Evolutionary conservation across 2,329 filamentous ascomycete species (phyloP).

Genomic region (Emericellopsis cladophorae): DNA sequence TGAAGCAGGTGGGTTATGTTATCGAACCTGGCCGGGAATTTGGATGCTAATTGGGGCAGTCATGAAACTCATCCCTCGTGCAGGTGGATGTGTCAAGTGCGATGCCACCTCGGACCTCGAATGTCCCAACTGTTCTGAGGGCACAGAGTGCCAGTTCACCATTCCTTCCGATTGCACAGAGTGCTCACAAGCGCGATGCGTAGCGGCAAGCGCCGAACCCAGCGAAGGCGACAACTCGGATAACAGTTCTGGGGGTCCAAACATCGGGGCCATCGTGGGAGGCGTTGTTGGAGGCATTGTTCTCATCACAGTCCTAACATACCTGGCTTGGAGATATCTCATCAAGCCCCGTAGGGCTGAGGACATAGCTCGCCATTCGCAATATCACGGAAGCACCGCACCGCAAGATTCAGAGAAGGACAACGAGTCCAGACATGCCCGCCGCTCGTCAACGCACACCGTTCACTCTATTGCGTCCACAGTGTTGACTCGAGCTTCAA

Average conservation of each 20-base stretch:
- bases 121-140: constrained; percentile 31
- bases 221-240: constrained; percentile 6
- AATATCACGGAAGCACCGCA: constrained; percentile 21
- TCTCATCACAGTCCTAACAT: constrained; percentile 62
- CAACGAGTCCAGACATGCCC: constrained; percentile 23
- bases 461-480: constrained; percentile 89
- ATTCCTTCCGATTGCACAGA: constrained; percentile 27
- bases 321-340: constrained; percentile 77
- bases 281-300: constrained; percentile 77
- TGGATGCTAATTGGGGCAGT: constrained; percentile 7
- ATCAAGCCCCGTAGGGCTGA: constrained; percentile 67
- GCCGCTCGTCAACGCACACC: constrained; percentile 70
- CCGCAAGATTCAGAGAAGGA: constrained; percentile 35
- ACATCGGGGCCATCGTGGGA: constrained; percentile 77
- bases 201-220: constrained; percentile 12
- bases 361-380: constrained; percentile 27
- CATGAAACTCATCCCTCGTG: constrained; percentile 23
- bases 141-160: constrained; percentile 31
- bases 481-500: constrained; percentile 88
- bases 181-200: constrained; percentile 35
- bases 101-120: constrained; percentile 23
- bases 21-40: background rate
- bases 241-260: constrained; percentile 33
- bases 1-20: constrained; percentile 13
- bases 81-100: constrained; percentile 33